These are phyloP conservation scores for Sphaerulina musiva DNA, from an alignment of 2,329 filamentous ascomycete genomes.

Conservation along the genomic window DNA sequence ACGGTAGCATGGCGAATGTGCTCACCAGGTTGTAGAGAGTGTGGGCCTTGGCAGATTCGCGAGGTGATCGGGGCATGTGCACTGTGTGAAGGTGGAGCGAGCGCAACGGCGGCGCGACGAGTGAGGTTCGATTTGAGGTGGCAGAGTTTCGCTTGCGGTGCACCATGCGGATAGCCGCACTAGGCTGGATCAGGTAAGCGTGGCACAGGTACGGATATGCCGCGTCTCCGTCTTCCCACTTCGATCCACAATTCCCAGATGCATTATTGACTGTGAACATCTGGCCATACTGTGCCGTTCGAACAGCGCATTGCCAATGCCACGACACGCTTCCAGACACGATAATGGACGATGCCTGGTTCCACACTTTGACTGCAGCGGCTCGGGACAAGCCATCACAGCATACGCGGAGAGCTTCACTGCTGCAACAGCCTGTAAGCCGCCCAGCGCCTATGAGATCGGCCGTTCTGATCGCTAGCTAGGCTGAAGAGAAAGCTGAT, in stretches of 20 bases:
- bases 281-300: background rate
- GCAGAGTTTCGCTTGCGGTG: background rate
- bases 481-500: slow-evolving; percentile 53
- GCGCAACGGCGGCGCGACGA: background rate
- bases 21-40: background rate
- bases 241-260: background rate
- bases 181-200: background rate
- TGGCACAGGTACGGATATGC: too few relatives aligned
- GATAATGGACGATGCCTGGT: slow-evolving; percentile 67
- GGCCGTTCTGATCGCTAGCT: slow-evolving; percentile 38
- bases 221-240: too few relatives aligned
- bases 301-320: slow-evolving; percentile 1
- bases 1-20: background rate
- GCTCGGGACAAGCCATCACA: slow-evolving; percentile 39
- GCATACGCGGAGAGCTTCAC: slow-evolving; percentile 62
- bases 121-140: background rate
- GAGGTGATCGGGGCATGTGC: background rate
- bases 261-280: background rate
- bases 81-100: background rate
- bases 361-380: slow-evolving; percentile 55
- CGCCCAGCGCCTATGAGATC: slow-evolving; percentile 24
- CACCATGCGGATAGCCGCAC: background rate
- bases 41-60: background rate
- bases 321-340: background rate
- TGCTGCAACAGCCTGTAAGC: slow-evolving; percentile 53